phyloP scores from a whole-genome alignment of 352 stramenopile species.

The Globisporangium recalcitrans region DNA sequence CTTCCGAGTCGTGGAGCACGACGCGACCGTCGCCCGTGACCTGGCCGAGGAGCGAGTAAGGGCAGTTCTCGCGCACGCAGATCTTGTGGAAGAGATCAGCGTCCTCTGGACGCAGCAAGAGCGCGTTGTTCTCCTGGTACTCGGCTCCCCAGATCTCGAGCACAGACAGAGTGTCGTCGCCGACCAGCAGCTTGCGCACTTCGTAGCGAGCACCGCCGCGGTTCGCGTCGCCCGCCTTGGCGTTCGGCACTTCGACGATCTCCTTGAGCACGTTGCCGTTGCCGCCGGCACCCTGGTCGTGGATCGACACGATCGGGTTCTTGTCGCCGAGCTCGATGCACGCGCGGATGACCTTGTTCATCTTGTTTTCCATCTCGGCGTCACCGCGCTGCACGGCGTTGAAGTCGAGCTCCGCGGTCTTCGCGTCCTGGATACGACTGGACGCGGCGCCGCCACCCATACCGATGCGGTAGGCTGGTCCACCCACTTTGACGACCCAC shows the following conservation, averaged over 20 bases:
- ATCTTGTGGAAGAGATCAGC: slow-evolving; percentile 93
- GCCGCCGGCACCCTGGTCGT: slow-evolving; percentile 98
- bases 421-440: slow-evolving; percentile 91
- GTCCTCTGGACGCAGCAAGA: slow-evolving; percentile 91
- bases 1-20: slow-evolving; percentile 94
- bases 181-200: slow-evolving; percentile 94
- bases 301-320: slow-evolving; percentile 99
- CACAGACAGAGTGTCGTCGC: slow-evolving; percentile 97
- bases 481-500: slow-evolving; percentile 98
- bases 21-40: slow-evolving; percentile 95
- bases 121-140: slow-evolving; percentile 99
- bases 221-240: slow-evolving; percentile 86
- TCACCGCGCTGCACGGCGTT: slow-evolving; percentile 99
- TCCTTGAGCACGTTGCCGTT: slow-evolving; percentile 99
- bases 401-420: slow-evolving; percentile 96
- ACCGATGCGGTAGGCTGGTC: slow-evolving; percentile 98
- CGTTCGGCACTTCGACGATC: slow-evolving; percentile 92
- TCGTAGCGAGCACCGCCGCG: slow-evolving; percentile 89
- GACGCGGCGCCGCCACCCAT: slow-evolving; percentile 97
- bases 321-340: slow-evolving; percentile 96
- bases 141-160: slow-evolving; percentile 99
- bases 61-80: slow-evolving; percentile 96
- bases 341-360: slow-evolving; percentile 98
- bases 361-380: slow-evolving; percentile 99
- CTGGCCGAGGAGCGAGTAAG: slow-evolving; percentile 92